Conservation (phyloP, 2,329 filamentous ascomycete genomes). For the Macrophomina tecta region DNA sequence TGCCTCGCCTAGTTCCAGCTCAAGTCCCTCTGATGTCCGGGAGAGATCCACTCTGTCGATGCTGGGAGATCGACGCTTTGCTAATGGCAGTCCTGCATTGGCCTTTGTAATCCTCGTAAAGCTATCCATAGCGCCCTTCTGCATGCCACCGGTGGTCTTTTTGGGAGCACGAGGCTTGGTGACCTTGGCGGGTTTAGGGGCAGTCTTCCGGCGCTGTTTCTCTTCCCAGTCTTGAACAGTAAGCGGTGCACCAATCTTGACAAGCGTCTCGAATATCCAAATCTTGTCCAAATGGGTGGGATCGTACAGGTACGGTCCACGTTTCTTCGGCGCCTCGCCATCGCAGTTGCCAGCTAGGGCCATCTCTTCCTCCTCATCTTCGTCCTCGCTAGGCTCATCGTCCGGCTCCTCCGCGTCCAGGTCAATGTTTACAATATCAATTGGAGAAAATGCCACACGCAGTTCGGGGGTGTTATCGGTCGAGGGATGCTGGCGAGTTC, state of each 20-base stretch:
- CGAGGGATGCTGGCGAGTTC: conserved; percentile 70
- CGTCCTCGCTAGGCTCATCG: conserved; percentile 58
- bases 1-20: no score
- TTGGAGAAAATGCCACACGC: conserved; percentile 77
- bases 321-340: conserved; percentile 43
- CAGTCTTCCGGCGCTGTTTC: conserved; percentile 30
- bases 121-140: conserved; percentile 11
- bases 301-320: conserved; percentile 62
- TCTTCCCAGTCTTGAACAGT: conserved; percentile 70
- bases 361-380: conserved; percentile 35
- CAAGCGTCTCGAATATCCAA: conserved; percentile 72
- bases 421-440: conserved; percentile 78
- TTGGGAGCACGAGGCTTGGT: conserved; percentile 16
- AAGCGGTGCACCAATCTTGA: conserved; percentile 68
- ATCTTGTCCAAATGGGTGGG: conserved; percentile 68
- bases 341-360: conserved; percentile 38
- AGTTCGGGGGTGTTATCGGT: conserved; percentile 80
- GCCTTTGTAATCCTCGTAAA: conserved; percentile 19
- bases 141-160: conserved; percentile 7
- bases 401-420: conserved; percentile 75
- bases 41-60: conserved; percentile 22
- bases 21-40: not conserved
- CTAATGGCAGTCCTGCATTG: not conserved
- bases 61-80: conserved; percentile 9
- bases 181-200: conserved; percentile 12